Conservation (phyloP, 805 yeast species). For the Myxozyma geophila region DNA sequence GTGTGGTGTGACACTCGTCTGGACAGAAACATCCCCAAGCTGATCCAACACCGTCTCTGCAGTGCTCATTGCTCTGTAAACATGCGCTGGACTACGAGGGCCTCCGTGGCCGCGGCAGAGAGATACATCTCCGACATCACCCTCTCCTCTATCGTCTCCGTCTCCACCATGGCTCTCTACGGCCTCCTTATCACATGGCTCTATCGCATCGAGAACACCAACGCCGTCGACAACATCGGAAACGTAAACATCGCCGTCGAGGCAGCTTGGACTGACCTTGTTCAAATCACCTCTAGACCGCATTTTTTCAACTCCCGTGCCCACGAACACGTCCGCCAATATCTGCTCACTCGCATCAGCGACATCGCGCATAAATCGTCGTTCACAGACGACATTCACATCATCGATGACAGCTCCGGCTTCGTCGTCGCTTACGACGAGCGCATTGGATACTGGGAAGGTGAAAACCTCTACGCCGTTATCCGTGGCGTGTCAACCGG, state of each 20-base stretch:
- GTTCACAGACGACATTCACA: conserved; percentile 39
- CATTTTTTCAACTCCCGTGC: conserved; percentile 81
- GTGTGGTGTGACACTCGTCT: too few relatives aligned
- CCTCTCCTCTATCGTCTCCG: conserved; percentile 43
- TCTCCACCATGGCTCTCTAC: conserved; percentile 46
- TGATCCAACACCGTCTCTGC: too few relatives aligned
- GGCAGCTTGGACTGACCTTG: conserved; percentile 70
- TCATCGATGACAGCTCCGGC: conserved; percentile 48
- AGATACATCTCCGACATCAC: conserved; percentile 4
- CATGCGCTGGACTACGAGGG: neutral
- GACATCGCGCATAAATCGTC: conserved; percentile 41
- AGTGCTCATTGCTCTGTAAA: too few relatives aligned
- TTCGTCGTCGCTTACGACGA: conserved; percentile 42
- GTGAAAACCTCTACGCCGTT: conserved; percentile 75
- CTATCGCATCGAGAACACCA: conserved; percentile 16
- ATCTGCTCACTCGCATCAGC: conserved; percentile 53
- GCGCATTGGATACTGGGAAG: conserved; percentile 64
- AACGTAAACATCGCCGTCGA: conserved; percentile 13
- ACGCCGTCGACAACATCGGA: neutral
- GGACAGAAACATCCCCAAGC: too few relatives aligned
- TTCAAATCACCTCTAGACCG: conserved; percentile 62
- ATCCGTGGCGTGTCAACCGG: conserved; percentile 66
- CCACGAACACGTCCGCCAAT: conserved; percentile 75
- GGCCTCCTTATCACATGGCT: conserved; percentile 14
- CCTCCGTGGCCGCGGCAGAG: conserved; percentile 2